Conservation (phyloP, 108 stramenopile genomes). For the Cyclotella kingstonii region DNA sequence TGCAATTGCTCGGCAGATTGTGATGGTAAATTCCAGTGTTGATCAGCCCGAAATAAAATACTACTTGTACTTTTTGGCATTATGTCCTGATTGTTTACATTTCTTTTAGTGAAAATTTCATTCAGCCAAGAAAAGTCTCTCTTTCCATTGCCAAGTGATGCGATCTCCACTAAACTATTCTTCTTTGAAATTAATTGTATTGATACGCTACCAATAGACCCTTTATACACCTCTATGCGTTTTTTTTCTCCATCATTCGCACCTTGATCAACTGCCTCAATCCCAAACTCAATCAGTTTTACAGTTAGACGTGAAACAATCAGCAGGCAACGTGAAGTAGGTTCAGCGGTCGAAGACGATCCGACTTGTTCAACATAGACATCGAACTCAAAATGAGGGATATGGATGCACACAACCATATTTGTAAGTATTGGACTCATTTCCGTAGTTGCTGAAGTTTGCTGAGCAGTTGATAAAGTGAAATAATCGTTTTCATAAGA, state of each 20-base stretch:
- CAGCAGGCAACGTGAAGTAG: background rate
- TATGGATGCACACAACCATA: conserved; percentile 27
- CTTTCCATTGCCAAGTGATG: conserved; percentile 10
- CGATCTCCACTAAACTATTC: conserved; percentile 8
- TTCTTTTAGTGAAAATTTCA: background rate
- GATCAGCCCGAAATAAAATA: conserved; percentile 1
- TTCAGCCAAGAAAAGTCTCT: background rate
- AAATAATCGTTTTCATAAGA: background rate
- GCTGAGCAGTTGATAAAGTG: background rate
- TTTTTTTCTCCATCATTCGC: background rate
- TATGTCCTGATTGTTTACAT: no score
- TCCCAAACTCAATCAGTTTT: conserved; percentile 23
- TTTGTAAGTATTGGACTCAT: background rate
- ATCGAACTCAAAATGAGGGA: conserved; percentile 16
- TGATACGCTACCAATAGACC: background rate
- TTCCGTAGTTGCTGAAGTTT: background rate
- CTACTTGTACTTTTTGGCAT: no score
- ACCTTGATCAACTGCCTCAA: background rate
- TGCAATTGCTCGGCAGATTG: conserved; percentile 14
- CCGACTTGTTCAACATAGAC: conserved; percentile 4
- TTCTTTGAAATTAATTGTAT: conserved; percentile 2
- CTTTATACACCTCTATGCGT: conserved; percentile 7
- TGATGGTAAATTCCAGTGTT: background rate
- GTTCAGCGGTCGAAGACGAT: background rate
- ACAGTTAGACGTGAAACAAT: conserved; percentile 8